A percentile compares a stretch with the other conserved stretches of the same genome.
Conservation (phyloP, 805 yeast species). For the Saccharomycopsis javanensis region DNA sequence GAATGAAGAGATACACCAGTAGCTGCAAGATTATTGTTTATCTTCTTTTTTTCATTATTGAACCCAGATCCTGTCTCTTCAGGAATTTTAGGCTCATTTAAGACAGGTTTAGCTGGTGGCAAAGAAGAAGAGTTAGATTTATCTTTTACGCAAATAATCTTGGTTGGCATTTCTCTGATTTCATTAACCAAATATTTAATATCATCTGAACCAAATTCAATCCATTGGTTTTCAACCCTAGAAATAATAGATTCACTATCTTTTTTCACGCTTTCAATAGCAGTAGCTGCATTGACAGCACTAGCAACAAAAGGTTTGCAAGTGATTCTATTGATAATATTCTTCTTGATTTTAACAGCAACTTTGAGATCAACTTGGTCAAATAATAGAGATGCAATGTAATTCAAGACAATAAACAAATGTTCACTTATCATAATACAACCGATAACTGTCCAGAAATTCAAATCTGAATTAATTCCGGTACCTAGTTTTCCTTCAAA, state of each 20-base stretch:
- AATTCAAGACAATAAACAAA: slow-evolving; percentile 33
- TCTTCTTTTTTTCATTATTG: neutral
- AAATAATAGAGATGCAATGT: slow-evolving; percentile 29
- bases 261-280: neutral
- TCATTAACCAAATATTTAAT: neutral
- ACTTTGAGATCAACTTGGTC: slow-evolving; percentile 27
- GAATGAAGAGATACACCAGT: slow-evolving; percentile 10
- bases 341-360: slow-evolving; percentile 17
- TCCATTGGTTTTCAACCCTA: slow-evolving; percentile 11
- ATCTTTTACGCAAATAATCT: neutral
- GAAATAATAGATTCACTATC: neutral
- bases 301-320: slow-evolving; percentile 1
- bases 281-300: neutral
- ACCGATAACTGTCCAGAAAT: slow-evolving; percentile 27
- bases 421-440: slow-evolving; percentile 46
- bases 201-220: slow-evolving; percentile 2
- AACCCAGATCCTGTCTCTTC: neutral
- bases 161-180: neutral
- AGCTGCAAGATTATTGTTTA: slow-evolving; percentile 4
- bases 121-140: neutral
- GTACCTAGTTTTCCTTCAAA: slow-evolving; percentile 5
- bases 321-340: slow-evolving; percentile 9
- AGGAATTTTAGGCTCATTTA: neutral
- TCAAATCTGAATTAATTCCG: neutral
- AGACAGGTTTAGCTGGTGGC: slow-evolving; percentile 3